These are phyloP conservation scores for Boletus vermiculosoides DNA, from an alignment of 768 basidiomycete species.

Conservation along the genomic window DNA sequence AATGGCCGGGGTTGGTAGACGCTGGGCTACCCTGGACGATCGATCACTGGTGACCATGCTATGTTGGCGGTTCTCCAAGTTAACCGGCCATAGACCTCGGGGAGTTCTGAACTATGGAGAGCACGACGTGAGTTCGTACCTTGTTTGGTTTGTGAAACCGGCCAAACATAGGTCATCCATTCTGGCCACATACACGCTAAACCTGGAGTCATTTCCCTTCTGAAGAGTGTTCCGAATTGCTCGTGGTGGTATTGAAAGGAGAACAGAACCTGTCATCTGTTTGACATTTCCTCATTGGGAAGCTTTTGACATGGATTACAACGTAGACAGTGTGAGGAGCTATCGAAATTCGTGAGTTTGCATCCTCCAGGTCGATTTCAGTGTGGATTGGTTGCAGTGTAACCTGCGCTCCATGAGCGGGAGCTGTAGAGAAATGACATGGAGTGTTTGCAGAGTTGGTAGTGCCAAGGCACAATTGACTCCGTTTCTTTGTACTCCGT, in stretches of 20 bases:
- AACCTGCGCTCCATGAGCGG: too few species aligned
- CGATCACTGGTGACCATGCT: background rate
- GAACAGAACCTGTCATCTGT: background rate
- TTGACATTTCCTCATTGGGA: too few species aligned
- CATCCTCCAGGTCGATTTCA: background rate
- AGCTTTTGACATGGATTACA: background rate
- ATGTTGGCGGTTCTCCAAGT: background rate
- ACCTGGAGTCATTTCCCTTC: background rate
- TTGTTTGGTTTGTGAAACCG: background rate
- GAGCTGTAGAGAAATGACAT: too few species aligned
- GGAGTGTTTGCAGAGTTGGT: too few species aligned
- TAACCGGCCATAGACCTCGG: background rate
- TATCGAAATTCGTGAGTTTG: background rate
- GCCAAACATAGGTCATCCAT: background rate
- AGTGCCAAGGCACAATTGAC: background rate
- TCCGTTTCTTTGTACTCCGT: too few species aligned
- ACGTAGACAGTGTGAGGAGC: background rate
- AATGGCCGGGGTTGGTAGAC: conserved; percentile 2
- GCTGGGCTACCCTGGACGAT: background rate
- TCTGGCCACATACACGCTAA: background rate
- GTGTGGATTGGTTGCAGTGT: too few species aligned
- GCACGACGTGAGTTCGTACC: background rate
- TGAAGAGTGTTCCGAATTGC: background rate
- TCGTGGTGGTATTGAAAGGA: background rate
- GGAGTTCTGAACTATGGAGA: background rate